These are phyloP conservation scores for Gossypium sturtianum DNA, from an alignment of 345 rosid species.

Conservation along the genomic window DNA sequence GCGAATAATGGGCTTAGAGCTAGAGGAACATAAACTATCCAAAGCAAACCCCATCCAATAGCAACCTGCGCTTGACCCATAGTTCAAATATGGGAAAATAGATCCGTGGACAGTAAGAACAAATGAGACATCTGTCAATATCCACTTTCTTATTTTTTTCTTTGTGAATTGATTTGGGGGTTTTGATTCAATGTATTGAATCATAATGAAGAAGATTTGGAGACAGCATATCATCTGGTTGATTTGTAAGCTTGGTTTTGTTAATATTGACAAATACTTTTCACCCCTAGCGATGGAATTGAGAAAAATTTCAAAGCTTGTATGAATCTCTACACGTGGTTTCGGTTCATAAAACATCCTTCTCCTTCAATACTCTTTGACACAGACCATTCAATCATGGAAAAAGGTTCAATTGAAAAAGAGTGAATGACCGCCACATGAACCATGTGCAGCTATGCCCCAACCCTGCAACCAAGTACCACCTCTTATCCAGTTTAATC, in stretches of 20 bases:
- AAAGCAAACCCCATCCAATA: no score
- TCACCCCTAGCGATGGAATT: neutral
- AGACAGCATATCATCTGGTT: neutral
- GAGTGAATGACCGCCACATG: neutral
- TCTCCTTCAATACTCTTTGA: neutral
- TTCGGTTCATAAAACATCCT: neutral
- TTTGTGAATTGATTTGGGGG: neutral
- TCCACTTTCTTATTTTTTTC: neutral
- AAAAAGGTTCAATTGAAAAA: neutral
- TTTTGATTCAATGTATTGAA: neutral
- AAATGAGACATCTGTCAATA: neutral
- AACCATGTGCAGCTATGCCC: neutral
- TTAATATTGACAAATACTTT: neutral
- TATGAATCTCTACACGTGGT: neutral
- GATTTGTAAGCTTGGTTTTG: neutral
- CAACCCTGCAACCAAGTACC: neutral
- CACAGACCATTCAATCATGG: conserved; percentile 1
- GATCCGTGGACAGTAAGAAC: neutral
- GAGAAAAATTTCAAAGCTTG: neutral
- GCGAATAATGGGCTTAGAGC: no score
- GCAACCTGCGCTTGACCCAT: no score
- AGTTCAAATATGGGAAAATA: no score
- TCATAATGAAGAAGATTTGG: neutral
- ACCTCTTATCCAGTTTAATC: no score
- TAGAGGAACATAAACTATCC: no score